Conservation (phyloP, 169 alveolate species). For the Plasmodium relictum region DNA sequence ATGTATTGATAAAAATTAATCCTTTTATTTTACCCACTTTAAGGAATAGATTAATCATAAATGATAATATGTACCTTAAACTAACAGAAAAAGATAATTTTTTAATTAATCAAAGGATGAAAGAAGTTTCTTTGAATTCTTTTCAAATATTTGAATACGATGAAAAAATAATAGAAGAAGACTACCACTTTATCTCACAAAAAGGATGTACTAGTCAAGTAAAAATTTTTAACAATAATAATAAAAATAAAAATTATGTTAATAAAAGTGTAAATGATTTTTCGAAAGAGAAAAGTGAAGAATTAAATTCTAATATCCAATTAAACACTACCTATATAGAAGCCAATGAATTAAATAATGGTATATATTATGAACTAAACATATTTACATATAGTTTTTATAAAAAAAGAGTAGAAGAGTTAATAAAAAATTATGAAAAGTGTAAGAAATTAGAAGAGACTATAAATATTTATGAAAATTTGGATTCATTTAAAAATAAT, state of each 20-base stretch:
- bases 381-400: slow-evolving; percentile 45
- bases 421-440: slow-evolving; percentile 26
- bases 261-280: background rate
- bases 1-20: slow-evolving; percentile 32
- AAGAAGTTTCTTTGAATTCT: slow-evolving; percentile 16
- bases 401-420: slow-evolving; percentile 31
- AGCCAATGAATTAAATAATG: background rate
- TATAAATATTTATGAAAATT: background rate
- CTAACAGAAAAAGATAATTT: slow-evolving; percentile 14
- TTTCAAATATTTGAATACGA: background rate
- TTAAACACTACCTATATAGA: slow-evolving; percentile 2
- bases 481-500: background rate
- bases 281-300: background rate
- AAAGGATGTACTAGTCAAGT: background rate
- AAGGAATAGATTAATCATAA: slow-evolving; percentile 27
- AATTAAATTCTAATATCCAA: background rate
- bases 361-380: slow-evolving; percentile 35
- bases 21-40: slow-evolving; percentile 18
- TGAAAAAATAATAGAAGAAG: background rate
- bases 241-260: slow-evolving; percentile 14
- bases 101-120: slow-evolving; percentile 24
- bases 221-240: background rate
- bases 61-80: slow-evolving; percentile 20
- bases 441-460: slow-evolving; percentile 4
- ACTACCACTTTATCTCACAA: background rate